Evolutionary conservation across 1,284 basidiomycete species (phyloP), one percentile per base, ranked within the genome.

Genomic region (Ganoderma boninense): DNA sequence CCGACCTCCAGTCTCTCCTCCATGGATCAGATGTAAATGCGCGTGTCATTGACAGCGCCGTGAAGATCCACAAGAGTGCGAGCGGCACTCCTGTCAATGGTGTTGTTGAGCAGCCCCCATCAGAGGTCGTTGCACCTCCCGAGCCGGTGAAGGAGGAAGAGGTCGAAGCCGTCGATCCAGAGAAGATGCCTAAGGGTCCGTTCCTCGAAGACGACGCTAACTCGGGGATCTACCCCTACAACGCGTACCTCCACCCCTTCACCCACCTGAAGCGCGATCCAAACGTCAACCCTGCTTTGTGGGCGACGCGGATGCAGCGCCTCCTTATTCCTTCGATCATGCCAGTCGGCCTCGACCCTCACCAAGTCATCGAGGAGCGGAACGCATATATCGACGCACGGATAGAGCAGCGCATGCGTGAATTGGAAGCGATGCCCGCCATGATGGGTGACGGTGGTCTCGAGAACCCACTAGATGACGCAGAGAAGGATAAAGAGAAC

Each of bases 181-280:
- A 79, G 14, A 88, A 92, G 73, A 79, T 91, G 69, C 89, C 92
- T 35, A 91, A 91, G 74, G 90, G 88, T 0, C 87, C 89, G 2
- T 91, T 90, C 79, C 85, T 95, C 59, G 95, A 97, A 75, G 92
- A 96, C 79, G 91, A 97, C 79, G 84, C 89, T 61, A 87, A 89
- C 71, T 96, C 95, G 3, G 87, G 91, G 64, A 92, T 98, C 69
- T 97, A 98, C 78, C 97, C 97, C 0, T 98, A 97, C 87, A 99
- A 98, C 80, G 92, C 97, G n/a, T 98, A 92, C 80, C 86, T 88
- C 35, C 91, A 97, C 77, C 97, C 97, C 0, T 93, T 95, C 77
- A 87, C 92, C 4, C 90, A 93, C 75, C 89, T 95, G 73, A 89
- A 89, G 71, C 88, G 90, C 35, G 86, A 88, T 60, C 80, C 89